Conservation (phyloP, 306 rosid genomes). For the Astragalus glycyphyllos region DNA sequence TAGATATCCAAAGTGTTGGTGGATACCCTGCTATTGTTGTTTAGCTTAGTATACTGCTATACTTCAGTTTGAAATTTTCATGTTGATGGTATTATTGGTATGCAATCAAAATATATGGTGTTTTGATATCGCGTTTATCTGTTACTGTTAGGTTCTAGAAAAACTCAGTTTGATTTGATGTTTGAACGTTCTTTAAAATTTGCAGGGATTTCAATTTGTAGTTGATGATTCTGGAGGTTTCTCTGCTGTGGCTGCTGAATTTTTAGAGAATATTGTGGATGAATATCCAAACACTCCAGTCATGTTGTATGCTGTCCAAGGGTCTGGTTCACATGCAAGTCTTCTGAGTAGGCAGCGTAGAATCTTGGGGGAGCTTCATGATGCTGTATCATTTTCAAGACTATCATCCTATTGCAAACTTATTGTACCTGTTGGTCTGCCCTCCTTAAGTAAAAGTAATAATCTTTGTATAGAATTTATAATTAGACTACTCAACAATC, state of each 20-base stretch:
- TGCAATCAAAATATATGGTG: not conserved
- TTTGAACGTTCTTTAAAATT: slow-evolving; percentile 32
- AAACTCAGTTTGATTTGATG: slow-evolving; percentile 37
- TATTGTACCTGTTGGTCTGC: slow-evolving; percentile 82
- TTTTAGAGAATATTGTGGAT: slow-evolving; percentile 82
- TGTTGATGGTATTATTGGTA: slow-evolving; percentile 20
- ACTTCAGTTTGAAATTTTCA: slow-evolving; percentile 28
- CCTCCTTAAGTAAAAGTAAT: slow-evolving; percentile 74
- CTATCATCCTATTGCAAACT: slow-evolving; percentile 76
- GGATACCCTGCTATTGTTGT: slow-evolving; percentile 14
- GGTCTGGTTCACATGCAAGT: slow-evolving; percentile 52
- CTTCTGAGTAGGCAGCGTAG: slow-evolving; percentile 63
- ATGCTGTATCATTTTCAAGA: slow-evolving; percentile 82
- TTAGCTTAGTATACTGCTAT: slow-evolving; percentile 16
- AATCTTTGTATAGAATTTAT: slow-evolving; percentile 32
- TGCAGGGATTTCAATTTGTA: slow-evolving; percentile 89
- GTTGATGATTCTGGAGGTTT: slow-evolving; percentile 91
- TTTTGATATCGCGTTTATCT: slow-evolving; percentile 25
- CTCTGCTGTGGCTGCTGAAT: slow-evolving; percentile 78
- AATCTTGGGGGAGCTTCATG: slow-evolving; percentile 74
- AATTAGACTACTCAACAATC: slow-evolving; percentile 25
- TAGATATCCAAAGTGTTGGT: not conserved
- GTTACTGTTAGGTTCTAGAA: slow-evolving; percentile 7
- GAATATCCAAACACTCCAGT: slow-evolving; percentile 78
- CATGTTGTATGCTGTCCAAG: slow-evolving; percentile 67